Percentiles rank a stretch among this genome's conserved stretches.
Conservation (phyloP, 352 stramenopile genomes). For the Globisporangium takayamanum region DNA sequence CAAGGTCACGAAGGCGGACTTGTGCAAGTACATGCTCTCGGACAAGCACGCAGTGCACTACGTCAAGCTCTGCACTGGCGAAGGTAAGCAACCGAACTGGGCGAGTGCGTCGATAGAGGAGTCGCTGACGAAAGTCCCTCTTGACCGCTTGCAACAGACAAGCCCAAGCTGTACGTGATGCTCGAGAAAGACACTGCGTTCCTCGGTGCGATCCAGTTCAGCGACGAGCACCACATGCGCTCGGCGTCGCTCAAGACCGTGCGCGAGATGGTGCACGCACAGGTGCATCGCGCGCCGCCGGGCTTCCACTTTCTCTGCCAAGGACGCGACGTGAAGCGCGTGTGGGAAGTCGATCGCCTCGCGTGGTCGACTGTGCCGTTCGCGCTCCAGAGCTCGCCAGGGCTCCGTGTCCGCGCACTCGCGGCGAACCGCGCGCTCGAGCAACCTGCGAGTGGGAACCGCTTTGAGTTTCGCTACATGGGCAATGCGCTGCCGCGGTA, state of each 20-base stretch:
- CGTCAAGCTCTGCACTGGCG: constrained; percentile 51
- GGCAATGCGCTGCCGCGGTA: constrained; percentile 47
- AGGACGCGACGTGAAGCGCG: constrained; percentile 34
- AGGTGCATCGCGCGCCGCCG: constrained; percentile 29
- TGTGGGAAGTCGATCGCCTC: constrained; percentile 48
- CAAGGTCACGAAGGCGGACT: constrained; percentile 21
- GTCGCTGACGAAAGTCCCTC: not conserved
- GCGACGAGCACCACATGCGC: constrained; percentile 45
- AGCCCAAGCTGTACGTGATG: constrained; percentile 58
- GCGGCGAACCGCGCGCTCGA: constrained; percentile 35
- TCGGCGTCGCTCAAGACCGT: constrained; percentile 34
- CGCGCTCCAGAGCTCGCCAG: constrained; percentile 46
- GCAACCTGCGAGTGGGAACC: constrained; percentile 21
- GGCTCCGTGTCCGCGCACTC: constrained; percentile 25
- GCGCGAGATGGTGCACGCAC: constrained; percentile 38
- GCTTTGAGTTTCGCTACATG: constrained; percentile 64
- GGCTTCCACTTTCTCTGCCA: constrained; percentile 54
- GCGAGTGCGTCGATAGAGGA: not conserved
- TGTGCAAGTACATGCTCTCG: constrained; percentile 51
- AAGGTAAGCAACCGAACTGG: constrained; percentile 15
- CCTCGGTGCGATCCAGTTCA: constrained; percentile 52
- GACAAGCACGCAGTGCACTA: constrained; percentile 52
- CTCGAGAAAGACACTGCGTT: constrained; percentile 58
- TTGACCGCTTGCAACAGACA: constrained; percentile 18
- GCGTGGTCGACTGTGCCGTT: constrained; percentile 57